Evolutionary conservation across 2,329 filamentous ascomycete genomes (phyloP), one percentile per base, ranked within the genome.

Genomic region (Cordyceps cateniannulata): DNA sequence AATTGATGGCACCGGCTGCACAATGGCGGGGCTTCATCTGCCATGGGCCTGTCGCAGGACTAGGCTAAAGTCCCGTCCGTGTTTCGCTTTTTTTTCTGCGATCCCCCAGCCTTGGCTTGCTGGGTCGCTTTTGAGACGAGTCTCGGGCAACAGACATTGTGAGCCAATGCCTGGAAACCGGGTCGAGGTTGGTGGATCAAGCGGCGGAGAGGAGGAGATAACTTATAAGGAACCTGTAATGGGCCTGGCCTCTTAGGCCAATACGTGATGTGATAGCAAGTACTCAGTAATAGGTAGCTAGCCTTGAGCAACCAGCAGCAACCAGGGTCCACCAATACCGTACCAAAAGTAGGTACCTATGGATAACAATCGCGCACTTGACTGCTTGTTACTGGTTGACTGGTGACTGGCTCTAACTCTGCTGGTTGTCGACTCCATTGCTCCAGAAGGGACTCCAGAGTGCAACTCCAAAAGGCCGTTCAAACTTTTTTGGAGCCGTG

Each of bases 41-140:
- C 32, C 56, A 29, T 51, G 45, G 56, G 32, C 25, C 45, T 59
- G 56, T 59, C 32, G 32, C 56, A 59, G 56, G 47, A 59, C n/a
- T 59, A 47, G 47, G 45, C 25, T 25, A 38, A 50, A 44, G 35
- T 50, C 56, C 56, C 49, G 56, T 35, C 44, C 35, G 56, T 59
- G 56, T 59, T 59, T 59, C 56, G 56, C 47, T 20, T 57, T n/a
- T 44, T 32, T 57, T 38, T 47, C 7, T 35, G 42, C 27, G 53
- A 35, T 48, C n/a, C 42, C 42, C 53, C 42, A 18, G 27, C 24
- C 22, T 22, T 57, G 14, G 24, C 44, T 29, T n/a, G 27, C 12
- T 38, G 20, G 40, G 29, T 18, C n/a, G 9, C 22, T 24, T 24
- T 24, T 25, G 44, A 52, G 50, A 58, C 44, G 45, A 32, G 56